These are phyloP conservation scores for Myxozyma vanderwaltii DNA, from an alignment of 805 yeast genomes.

Conservation along the genomic window DNA sequence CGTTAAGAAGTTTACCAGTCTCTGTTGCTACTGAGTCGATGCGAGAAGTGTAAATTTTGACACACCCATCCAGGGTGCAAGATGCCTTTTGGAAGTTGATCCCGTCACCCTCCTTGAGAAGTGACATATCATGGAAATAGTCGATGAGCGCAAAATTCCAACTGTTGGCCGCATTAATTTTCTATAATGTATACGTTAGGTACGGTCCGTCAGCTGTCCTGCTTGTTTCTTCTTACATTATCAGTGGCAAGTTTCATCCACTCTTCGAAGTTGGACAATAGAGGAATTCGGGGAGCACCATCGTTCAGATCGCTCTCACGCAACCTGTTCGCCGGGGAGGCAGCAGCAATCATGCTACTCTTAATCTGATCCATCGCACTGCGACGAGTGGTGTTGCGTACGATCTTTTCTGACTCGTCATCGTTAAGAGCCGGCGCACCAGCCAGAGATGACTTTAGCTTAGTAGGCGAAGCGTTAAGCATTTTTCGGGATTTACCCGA, in stretches of 20 bases:
- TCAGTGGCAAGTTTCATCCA: slow-evolving; percentile 85
- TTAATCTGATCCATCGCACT: slow-evolving; percentile 22
- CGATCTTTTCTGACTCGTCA: slow-evolving; percentile 23
- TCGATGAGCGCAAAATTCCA: slow-evolving; percentile 93
- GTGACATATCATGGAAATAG: slow-evolving; percentile 80
- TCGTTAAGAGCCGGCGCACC: slow-evolving; percentile 17
- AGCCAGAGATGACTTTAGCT: not conserved
- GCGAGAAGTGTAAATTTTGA: slow-evolving; percentile 85
- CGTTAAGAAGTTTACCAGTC: slow-evolving; percentile 80
- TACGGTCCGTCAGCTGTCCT: not conserved
- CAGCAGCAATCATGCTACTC: slow-evolving; percentile 19
- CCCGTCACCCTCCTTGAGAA: slow-evolving; percentile 71
- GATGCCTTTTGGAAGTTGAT: slow-evolving; percentile 90
- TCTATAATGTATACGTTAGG: slow-evolving; percentile 40
- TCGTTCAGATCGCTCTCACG: not conserved
- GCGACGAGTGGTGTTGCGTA: slow-evolving; percentile 12
- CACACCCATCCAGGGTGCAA: slow-evolving; percentile 91
- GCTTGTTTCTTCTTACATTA: slow-evolving; percentile 45
- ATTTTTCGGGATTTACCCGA: slow-evolving; percentile 3
- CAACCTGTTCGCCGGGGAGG: slow-evolving; percentile 1
- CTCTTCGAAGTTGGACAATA: slow-evolving; percentile 58
- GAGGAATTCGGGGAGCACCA: slow-evolving; percentile 31
- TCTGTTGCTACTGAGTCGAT: slow-evolving; percentile 91
- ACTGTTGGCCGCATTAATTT: slow-evolving; percentile 79
- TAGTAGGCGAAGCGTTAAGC: slow-evolving; percentile 13